A percentile compares a stretch with the other conserved stretches of the same genome.
Conservation (phyloP, 2,329 filamentous ascomycete genomes). For the Colletotrichum tropicale region DNA sequence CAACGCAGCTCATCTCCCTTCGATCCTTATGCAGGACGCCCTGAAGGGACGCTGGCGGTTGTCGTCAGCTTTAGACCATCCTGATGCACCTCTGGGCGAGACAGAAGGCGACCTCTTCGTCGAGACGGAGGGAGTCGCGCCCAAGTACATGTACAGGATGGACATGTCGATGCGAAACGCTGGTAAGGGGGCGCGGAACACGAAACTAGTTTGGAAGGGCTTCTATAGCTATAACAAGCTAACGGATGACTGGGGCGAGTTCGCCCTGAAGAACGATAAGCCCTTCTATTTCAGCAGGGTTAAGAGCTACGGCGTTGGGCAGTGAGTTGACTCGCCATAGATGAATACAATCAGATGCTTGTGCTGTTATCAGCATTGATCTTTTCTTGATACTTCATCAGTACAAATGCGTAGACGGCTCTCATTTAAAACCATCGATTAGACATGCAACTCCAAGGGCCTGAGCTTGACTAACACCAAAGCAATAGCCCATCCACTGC, state of each 20-base stretch:
- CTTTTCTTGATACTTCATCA: not conserved
- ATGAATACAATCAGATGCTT: conserved; percentile 17
- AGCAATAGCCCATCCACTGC: not conserved
- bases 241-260: conserved; percentile 90
- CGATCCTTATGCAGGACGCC: conserved; percentile 70
- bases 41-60: conserved; percentile 53
- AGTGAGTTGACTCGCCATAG: conserved; percentile 26
- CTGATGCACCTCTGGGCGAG: conserved; percentile 36
- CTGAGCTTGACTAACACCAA: not conserved
- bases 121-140: conserved; percentile 82
- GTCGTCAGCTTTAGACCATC: conserved; percentile 36
- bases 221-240: conserved; percentile 91
- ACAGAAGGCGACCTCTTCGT: conserved; percentile 74
- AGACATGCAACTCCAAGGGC: not conserved
- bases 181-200: conserved; percentile 72
- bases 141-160: conserved; percentile 85
- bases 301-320: conserved; percentile 61
- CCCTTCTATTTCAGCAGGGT: conserved; percentile 72
- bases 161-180: conserved; percentile 73
- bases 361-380: not conserved
- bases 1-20: conserved; percentile 38
- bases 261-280: conserved; percentile 68
- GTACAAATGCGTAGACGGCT: not conserved
- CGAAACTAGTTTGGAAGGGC: conserved; percentile 85
- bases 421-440: not conserved